A percentile compares a stretch with the other conserved stretches of the same genome.
phyloP scores from a whole-genome alignment of 805 yeast species.

The Vanderwaltozyma polyspora region DNA sequence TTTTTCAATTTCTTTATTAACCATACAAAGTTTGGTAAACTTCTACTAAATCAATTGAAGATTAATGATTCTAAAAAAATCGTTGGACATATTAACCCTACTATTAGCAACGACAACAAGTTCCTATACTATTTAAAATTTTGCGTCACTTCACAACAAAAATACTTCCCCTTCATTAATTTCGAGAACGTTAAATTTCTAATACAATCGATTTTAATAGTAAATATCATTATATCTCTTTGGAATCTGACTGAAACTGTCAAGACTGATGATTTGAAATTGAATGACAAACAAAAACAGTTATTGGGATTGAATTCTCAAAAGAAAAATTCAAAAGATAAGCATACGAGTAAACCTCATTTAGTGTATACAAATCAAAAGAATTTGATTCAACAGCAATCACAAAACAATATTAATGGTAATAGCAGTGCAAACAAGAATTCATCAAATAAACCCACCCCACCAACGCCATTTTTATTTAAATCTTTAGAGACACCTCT shows the following conservation, averaged over 20 bases:
- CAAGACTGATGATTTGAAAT: conserved; percentile 24
- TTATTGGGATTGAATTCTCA: conserved; percentile 24
- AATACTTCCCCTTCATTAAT: too few relatives aligned
- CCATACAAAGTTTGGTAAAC: conserved; percentile 10
- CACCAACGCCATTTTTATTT: conserved; percentile 19
- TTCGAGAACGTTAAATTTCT: neutral
- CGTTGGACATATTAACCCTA: too few relatives aligned
- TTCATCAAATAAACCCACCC: neutral
- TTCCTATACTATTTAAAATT: too few relatives aligned
- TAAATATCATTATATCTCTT: conserved; percentile 23
- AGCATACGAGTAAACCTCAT: conserved; percentile 8
- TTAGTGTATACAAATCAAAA: conserved; percentile 2
- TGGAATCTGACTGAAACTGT: conserved; percentile 25
- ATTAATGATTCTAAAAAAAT: too few relatives aligned
- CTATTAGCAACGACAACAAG: neutral
- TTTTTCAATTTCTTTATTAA: conserved; percentile 11
- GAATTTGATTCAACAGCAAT: neutral
- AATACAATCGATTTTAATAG: conserved; percentile 18
- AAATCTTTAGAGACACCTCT: conserved; percentile 21
- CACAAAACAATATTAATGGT: neutral
- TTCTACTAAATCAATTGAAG: neutral
- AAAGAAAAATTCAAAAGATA: neutral
- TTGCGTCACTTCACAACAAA: neutral
- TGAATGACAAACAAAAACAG: conserved; percentile 25
- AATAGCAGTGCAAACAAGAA: too few relatives aligned